phyloP scores from a whole-genome alignment of 2,329 filamentous ascomycete species.

The Fusarium nisikadoi region DNA sequence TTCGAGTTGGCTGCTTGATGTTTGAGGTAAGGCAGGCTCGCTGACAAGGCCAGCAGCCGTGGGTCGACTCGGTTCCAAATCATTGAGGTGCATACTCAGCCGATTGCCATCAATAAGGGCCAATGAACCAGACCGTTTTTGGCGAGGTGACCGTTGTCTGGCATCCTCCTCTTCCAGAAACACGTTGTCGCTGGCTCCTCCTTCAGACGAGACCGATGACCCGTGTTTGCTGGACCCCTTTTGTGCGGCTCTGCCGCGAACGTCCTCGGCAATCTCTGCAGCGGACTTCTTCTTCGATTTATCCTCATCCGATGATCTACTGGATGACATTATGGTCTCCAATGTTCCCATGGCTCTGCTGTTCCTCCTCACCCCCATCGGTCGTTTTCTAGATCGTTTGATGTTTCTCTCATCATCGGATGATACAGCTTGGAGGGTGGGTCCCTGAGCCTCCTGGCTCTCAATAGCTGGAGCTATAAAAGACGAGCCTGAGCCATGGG shows the following conservation, averaged over 20 bases:
- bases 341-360: constrained; percentile 70
- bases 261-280: constrained; percentile 64
- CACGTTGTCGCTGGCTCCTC: constrained; percentile 45
- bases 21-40: constrained; percentile 67
- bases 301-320: constrained; percentile 71
- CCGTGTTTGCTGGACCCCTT: constrained; percentile 49
- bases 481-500: constrained; percentile 66
- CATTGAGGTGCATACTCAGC: constrained; percentile 45
- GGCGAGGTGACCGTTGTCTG: constrained; percentile 34
- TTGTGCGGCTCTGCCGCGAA: constrained; percentile 59
- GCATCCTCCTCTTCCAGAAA: constrained; percentile 29
- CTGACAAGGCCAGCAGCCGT: constrained; percentile 60
- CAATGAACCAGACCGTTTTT: constrained; percentile 48
- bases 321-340: constrained; percentile 75
- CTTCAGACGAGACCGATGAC: constrained; percentile 48
- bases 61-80: constrained; percentile 46
- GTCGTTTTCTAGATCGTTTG: constrained; percentile 53
- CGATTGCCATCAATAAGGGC: constrained; percentile 53
- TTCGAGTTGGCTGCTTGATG: constrained; percentile 62
- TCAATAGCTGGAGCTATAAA: constrained; percentile 53
- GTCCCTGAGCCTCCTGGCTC: constrained; percentile 54
- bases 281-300: constrained; percentile 69
- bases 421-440: constrained; percentile 66
- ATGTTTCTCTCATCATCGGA: constrained; percentile 65
- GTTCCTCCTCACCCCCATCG: constrained; percentile 56